Evolutionary conservation across 176 grass and related monocot species (phyloP).

Genomic region (Phragmites australis): DNA sequence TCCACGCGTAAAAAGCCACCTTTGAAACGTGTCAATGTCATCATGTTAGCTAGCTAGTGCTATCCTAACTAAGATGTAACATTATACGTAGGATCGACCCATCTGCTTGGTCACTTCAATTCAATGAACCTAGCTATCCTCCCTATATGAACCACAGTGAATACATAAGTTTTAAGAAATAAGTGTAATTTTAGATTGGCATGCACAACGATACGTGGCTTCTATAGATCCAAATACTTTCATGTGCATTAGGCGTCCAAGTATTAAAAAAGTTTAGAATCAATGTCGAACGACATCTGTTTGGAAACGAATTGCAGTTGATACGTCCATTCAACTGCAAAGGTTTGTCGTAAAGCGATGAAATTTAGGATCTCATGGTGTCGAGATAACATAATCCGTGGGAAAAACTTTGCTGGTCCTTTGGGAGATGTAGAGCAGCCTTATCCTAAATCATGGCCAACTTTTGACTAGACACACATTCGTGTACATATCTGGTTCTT

Average conservation of each 20-base stretch:
- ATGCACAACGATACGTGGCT: background rate
- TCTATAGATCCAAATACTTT: background rate
- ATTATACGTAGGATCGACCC: background rate
- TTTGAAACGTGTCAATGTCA: background rate
- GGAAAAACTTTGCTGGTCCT: background rate
- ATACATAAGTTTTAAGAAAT: background rate
- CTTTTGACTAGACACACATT: constrained; percentile 29
- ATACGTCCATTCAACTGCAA: background rate
- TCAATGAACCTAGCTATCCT: too few relatives aligned
- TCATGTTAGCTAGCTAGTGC: background rate
- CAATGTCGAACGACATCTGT: background rate
- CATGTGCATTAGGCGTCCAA: background rate
- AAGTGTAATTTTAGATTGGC: background rate
- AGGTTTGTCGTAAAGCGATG: background rate
- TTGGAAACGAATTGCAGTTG: background rate
- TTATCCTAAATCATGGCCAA: background rate
- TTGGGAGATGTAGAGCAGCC: background rate
- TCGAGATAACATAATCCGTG: background rate
- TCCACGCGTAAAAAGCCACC: background rate
- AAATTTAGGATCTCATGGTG: background rate
- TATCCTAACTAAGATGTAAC: background rate
- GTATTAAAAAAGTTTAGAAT: background rate
- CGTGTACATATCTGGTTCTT: background rate
- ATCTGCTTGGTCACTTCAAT: background rate
- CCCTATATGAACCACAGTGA: background rate